These are phyloP conservation scores for Chytriomyces sp. DNA, from an alignment of 192 early-diverging fungal species.

Conservation along the genomic window DNA sequence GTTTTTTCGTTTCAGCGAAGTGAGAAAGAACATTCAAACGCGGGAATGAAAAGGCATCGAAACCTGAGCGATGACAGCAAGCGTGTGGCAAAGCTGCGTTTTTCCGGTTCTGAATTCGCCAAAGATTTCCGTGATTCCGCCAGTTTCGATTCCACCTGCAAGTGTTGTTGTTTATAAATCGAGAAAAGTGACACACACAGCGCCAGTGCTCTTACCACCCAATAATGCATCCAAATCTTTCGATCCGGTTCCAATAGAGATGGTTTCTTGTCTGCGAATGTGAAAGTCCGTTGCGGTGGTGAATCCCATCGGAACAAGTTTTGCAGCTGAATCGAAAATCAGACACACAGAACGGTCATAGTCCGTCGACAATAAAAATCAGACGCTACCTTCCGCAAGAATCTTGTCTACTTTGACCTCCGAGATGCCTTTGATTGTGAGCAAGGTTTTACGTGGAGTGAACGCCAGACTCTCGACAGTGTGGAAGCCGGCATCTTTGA, in stretches of 20 bases:
- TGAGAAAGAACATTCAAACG: not conserved
- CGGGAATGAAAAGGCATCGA: not conserved
- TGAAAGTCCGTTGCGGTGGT: constrained; percentile 93
- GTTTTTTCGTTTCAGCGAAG: not conserved
- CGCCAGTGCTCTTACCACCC: constrained; percentile 63
- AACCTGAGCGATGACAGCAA: constrained; percentile 95
- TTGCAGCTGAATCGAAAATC: constrained; percentile 69
- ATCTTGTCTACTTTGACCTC: constrained; percentile 97
- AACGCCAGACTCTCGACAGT: constrained; percentile 94
- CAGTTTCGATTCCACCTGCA: constrained; percentile 90
- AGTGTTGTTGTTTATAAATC: constrained; percentile 10
- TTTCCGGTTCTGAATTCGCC: constrained; percentile 99
- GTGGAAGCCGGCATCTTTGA: constrained; percentile 82
- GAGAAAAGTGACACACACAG: not conserved
- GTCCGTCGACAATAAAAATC: not conserved
- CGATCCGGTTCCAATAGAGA: constrained; percentile 88
- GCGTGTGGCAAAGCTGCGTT: constrained; percentile 93
- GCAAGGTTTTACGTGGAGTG: constrained; percentile 85
- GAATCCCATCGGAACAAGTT: constrained; percentile 93
- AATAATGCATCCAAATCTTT: constrained; percentile 89
- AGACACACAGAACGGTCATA: not conserved
- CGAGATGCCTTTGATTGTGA: constrained; percentile 92
- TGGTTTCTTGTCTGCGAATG: constrained; percentile 75
- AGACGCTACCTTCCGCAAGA: constrained; percentile 74
- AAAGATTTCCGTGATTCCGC: constrained; percentile 96